Percentiles rank a stretch among this genome's conserved stretches.
Evolutionary conservation across 768 basidiomycete species (phyloP).

Genomic region (Lactarius quietus): DNA sequence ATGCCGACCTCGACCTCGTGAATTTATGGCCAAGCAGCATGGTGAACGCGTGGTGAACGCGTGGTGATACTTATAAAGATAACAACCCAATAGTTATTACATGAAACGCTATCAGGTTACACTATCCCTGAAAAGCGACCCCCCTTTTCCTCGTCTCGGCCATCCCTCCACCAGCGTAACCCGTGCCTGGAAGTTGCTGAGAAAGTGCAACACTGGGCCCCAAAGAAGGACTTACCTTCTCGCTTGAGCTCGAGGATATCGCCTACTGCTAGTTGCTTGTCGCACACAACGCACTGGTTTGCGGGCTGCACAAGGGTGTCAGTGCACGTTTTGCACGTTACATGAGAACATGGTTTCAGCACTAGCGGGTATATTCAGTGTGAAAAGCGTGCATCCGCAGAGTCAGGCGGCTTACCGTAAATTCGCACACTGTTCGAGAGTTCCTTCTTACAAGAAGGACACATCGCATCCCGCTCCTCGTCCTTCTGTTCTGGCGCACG

Average conservation of each 20-base stretch:
- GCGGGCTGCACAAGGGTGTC: conserved; percentile 79
- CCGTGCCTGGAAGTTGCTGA: conserved; percentile 57
- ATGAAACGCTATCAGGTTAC: not conserved
- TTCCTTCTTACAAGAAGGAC: conserved; percentile 82
- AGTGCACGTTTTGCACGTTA: conserved; percentile 86
- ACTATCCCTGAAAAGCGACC: conserved; percentile 79
- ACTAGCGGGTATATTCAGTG: conserved; percentile 40
- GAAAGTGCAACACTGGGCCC: not conserved
- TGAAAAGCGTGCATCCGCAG: conserved; percentile 1
- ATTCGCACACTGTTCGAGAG: conserved; percentile 75
- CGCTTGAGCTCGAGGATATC: conserved; percentile 82
- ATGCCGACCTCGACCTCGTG: not conserved
- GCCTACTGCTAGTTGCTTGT: conserved; percentile 55
- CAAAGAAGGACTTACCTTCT: conserved; percentile 60
- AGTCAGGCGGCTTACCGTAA: conserved; percentile 49
- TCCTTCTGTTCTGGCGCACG: conserved; percentile 43
- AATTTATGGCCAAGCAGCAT: too few relatives aligned
- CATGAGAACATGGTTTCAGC: conserved; percentile 86
- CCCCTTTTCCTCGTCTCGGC: conserved; percentile 83
- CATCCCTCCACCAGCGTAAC: conserved; percentile 91
- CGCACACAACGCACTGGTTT: conserved; percentile 87
- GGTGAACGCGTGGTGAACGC: not conserved
- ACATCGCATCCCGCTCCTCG: conserved; percentile 63
- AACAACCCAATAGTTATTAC: not conserved
- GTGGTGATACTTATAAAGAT: not conserved